phyloP scores from a whole-genome alignment of 352 stramenopile genomes.

The Phytophthora brassicae region DNA sequence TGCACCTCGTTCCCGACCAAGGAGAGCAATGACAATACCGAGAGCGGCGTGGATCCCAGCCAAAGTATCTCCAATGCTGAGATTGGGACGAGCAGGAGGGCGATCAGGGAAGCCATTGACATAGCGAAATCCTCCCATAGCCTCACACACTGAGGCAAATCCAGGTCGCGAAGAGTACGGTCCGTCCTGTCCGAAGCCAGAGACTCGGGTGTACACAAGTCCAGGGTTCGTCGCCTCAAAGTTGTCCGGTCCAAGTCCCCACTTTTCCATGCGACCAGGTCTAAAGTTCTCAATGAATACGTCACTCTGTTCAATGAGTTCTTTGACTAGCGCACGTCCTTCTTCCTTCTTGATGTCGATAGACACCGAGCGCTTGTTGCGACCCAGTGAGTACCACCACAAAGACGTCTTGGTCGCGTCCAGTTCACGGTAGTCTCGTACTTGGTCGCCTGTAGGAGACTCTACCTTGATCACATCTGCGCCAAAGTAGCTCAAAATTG shows the following conservation, averaged over 20 bases:
- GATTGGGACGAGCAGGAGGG: slow-evolving; percentile 75
- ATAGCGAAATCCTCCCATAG: slow-evolving; percentile 86
- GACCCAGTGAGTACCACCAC: slow-evolving; percentile 89
- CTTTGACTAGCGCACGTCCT: slow-evolving; percentile 62
- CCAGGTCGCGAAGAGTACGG: slow-evolving; percentile 77
- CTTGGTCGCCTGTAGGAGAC: slow-evolving; percentile 79
- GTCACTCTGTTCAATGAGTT: slow-evolving; percentile 76
- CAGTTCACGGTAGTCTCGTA: slow-evolving; percentile 79
- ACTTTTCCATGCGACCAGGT: slow-evolving; percentile 87
- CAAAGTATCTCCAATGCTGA: slow-evolving; percentile 84
- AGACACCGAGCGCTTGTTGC: slow-evolving; percentile 86
- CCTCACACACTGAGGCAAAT: slow-evolving; percentile 87
- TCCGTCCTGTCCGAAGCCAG: slow-evolving; percentile 81
- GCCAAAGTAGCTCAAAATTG: slow-evolving; percentile 89
- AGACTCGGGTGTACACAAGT: slow-evolving; percentile 85
- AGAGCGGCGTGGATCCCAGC: slow-evolving; percentile 82
- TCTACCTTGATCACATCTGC: slow-evolving; percentile 92
- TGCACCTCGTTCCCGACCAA: slow-evolving; percentile 60
- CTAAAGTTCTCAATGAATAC: slow-evolving; percentile 91
- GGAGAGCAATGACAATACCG: slow-evolving; percentile 78
- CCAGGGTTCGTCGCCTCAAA: slow-evolving; percentile 79
- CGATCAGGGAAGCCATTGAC: slow-evolving; percentile 86
- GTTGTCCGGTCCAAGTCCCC: slow-evolving; percentile 72
- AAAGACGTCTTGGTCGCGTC: slow-evolving; percentile 76
- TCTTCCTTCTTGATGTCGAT: slow-evolving; percentile 80